phyloP scores from a whole-genome alignment of 768 basidiomycete genomes.

The Kwoniella botswanensis region DNA sequence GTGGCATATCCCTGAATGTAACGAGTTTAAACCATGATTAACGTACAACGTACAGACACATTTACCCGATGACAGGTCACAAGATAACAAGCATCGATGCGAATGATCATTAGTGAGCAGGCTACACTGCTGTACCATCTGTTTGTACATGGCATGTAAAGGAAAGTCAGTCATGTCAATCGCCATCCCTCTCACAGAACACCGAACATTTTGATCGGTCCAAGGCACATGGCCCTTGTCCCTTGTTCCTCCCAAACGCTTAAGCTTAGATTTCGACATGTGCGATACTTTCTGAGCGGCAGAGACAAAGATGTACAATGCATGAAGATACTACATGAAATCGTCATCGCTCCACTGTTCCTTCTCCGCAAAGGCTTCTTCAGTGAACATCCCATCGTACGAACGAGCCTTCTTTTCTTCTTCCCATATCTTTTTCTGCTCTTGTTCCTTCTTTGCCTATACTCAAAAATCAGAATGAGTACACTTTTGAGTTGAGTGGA shows the following conservation, averaged over 20 bases:
- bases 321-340: conserved; percentile 49
- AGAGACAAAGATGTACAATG: not conserved
- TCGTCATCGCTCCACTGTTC: conserved; percentile 63
- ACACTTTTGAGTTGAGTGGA: too few relatives aligned
- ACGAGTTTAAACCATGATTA: too few relatives aligned
- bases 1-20: not conserved
- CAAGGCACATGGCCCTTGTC: conserved; percentile 3
- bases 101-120: too few relatives aligned
- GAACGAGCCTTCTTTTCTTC: conserved; percentile 86
- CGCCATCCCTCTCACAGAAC: too few relatives aligned
- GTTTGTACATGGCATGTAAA: not conserved
- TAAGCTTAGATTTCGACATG: not conserved
- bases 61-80: too few relatives aligned
- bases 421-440: conserved; percentile 74
- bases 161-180: not conserved
- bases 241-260: not conserved
- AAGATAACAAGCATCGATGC: too few relatives aligned
- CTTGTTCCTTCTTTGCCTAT: conserved; percentile 79
- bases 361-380: conserved; percentile 53
- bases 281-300: not conserved
- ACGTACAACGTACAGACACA: too few relatives aligned
- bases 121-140: not conserved
- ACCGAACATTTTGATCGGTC: not conserved
- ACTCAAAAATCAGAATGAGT: not conserved
- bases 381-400: conserved; percentile 79